Conservation (phyloP, 2,329 filamentous ascomycete genomes). For the Colletotrichum cereale region DNA sequence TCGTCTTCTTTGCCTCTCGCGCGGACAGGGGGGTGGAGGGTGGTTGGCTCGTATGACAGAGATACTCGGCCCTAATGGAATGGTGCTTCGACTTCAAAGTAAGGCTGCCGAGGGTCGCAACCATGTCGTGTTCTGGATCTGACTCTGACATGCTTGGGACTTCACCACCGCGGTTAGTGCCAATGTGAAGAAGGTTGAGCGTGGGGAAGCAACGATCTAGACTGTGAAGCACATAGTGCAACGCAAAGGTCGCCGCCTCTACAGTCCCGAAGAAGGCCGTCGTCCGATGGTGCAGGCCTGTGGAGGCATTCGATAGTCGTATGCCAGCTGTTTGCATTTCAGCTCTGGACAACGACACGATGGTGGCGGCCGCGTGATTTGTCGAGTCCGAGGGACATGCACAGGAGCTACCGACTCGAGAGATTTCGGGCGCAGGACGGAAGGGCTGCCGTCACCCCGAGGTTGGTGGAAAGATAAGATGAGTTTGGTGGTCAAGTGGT, state of each 20-base stretch:
- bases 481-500: conserved; percentile 23
- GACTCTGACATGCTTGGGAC: background rate
- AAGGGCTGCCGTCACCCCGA: background rate
- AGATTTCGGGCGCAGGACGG: background rate
- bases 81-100: background rate
- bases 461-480: conserved; percentile 11
- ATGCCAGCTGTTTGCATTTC: background rate
- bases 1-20: background rate
- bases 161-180: background rate
- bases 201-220: background rate
- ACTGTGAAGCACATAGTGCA: background rate
- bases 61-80: background rate
- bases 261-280: background rate
- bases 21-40: background rate
- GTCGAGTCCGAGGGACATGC: conserved; percentile 2
- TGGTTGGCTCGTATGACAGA: conserved; percentile 1
- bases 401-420: background rate
- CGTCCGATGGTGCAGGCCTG: conserved; percentile 6
- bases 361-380: conserved; percentile 7
- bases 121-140: background rate
- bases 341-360: background rate
- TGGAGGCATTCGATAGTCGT: background rate
- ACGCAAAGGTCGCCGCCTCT: background rate
- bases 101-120: background rate
- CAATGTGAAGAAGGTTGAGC: background rate